Evolutionary conservation across 257 asterid genomes (phyloP).

Genomic region (Solanum etuberosum): DNA sequence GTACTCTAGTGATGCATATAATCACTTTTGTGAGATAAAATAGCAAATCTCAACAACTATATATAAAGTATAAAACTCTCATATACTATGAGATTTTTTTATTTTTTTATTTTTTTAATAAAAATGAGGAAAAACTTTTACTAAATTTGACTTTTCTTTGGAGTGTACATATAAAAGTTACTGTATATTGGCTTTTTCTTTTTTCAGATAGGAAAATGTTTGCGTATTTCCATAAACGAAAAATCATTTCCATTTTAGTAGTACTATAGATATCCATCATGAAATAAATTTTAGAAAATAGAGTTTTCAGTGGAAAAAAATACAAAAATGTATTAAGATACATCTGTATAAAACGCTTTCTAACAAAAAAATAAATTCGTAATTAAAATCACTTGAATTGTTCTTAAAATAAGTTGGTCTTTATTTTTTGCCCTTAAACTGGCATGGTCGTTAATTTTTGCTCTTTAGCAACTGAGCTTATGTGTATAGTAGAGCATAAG

Average conservation of each 20-base stretch:
- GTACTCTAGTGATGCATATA: background rate
- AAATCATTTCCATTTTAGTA: background rate
- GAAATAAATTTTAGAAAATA: background rate
- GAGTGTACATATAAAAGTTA: background rate
- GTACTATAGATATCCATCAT: background rate
- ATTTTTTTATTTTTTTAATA: too few relatives aligned
- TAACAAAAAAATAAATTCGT: too few relatives aligned
- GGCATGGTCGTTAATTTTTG: background rate
- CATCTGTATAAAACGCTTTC: background rate
- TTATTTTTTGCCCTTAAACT: too few relatives aligned
- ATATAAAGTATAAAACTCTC: background rate
- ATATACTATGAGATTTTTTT: background rate
- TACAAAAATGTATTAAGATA: background rate
- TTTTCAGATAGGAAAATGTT: background rate
- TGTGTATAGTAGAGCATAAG: background rate
- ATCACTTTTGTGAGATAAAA: background rate
- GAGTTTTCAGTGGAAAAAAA: background rate
- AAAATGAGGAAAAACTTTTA: too few relatives aligned
- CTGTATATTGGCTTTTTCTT: too few relatives aligned
- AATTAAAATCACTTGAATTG: background rate
- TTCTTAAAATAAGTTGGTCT: background rate
- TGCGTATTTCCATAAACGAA: background rate
- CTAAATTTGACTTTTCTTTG: background rate
- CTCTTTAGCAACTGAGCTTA: background rate
- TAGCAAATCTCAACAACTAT: background rate